Base-by-base conservation (phyloP, 345 rosid species). In the Kernera saxatilis region DNA sequence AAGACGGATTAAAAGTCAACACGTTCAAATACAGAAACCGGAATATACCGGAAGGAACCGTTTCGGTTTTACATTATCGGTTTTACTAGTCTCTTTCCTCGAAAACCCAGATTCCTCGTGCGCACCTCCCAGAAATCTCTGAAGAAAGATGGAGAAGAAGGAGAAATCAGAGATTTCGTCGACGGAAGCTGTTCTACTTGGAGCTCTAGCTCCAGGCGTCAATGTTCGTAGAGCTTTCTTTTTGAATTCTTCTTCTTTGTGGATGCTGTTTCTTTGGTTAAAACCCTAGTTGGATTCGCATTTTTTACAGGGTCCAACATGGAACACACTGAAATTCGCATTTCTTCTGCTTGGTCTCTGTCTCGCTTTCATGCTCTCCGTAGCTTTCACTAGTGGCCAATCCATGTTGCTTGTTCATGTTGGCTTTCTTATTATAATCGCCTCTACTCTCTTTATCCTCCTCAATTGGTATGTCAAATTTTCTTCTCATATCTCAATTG, bases 141-240 rank as follows among this genome's bases (percentile, higher is more conserved):
- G 21, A 45, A 54, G 33, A 74, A 45, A 30, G 39, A 71, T 67
- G 81, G 73, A 55, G 75, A 82, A 52, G 74, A 80, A 64, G 67
- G 5, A 53, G 56, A 63, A 54, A 72, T 7, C 66, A 65, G 63
- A 41, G 45, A 71, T 85, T 18, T 83, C 88, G 49, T 82, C 96
- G 23, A 80, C 94, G 67, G 53, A 83, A 70, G 98, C 96, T 33
- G 93, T 90, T 67, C 72, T 92, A 19, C 84, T 87, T 1, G 98
- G 97, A 77, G 97, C 96, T 35, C 81, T 93, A 22, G 89, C 88
- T 45, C 90, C 93, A 18, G 98, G 98, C 19, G 93, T 93, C 35
- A 93, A 93, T 77, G 96, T 93, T 35, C 39, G 89, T 79, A 27
- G 8, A 5, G 1, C 25, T 60, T 7, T 14, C 64, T 45, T 35